phyloP scores from a whole-genome alignment of 2,329 filamentous ascomycete genomes.

The Penicillium brasilianum region DNA sequence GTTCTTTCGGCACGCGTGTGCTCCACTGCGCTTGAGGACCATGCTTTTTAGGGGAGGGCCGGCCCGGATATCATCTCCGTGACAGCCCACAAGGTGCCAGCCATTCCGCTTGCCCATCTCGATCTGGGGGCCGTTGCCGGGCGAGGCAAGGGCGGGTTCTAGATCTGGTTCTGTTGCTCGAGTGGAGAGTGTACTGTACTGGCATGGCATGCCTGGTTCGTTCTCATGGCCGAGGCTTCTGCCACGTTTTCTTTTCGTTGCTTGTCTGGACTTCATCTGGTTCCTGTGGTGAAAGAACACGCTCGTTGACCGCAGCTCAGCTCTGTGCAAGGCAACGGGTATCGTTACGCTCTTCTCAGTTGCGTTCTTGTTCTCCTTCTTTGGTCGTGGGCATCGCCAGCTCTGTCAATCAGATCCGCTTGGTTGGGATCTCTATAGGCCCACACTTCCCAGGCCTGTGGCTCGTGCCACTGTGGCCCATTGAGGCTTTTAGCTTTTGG shows the following conservation, averaged over 20 bases:
- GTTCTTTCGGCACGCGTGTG: constrained; percentile 1
- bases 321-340: background rate
- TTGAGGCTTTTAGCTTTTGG: background rate
- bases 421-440: background rate
- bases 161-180: background rate
- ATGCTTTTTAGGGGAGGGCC: constrained; percentile 13
- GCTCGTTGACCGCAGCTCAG: background rate
- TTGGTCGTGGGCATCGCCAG: background rate
- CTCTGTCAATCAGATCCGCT: background rate
- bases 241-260: background rate
- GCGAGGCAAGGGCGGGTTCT: background rate
- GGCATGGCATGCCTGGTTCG: background rate
- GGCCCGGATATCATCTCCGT: constrained; percentile 30
- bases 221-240: background rate
- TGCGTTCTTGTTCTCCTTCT: background rate
- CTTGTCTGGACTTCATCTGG: background rate
- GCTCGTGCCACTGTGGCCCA: background rate
- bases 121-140: background rate
- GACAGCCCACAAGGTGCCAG: constrained; percentile 13
- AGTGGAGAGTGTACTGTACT: background rate
- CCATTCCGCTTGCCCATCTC: constrained; percentile 14
- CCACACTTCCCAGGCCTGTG: background rate
- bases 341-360: background rate
- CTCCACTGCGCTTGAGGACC: constrained; percentile 18
- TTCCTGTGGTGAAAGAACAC: background rate